Percentiles rank a stretch among this genome's conserved stretches.
phyloP scores from a whole-genome alignment of 208 protist species.

The Leishmania major region DNA sequence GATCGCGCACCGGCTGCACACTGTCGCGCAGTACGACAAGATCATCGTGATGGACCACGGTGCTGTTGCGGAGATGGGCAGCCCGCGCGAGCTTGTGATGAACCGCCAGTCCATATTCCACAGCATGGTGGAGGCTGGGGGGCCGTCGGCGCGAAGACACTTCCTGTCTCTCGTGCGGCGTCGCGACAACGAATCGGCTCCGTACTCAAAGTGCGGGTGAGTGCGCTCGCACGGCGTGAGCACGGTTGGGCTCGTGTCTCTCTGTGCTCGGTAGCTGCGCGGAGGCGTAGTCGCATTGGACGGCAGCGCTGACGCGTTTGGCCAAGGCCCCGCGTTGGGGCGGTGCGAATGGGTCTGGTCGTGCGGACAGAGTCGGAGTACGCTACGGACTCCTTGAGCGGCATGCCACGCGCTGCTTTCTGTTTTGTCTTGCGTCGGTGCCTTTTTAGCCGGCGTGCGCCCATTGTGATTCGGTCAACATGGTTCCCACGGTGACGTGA shows the following conservation, averaged over 20 bases:
- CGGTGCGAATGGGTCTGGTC: neutral
- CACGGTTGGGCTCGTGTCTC: neutral
- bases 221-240: neutral
- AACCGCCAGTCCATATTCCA: constrained; percentile 33
- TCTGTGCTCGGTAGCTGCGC: neutral
- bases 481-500: neutral
- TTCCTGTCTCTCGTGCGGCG: neutral
- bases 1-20: constrained; percentile 83
- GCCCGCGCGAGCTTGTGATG: constrained; percentile 49
- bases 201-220: neutral
- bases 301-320: neutral
- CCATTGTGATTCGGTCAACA: neutral
- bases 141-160: neutral
- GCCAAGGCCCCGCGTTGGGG: neutral
- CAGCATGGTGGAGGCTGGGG: constrained; percentile 10
- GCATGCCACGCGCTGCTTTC: too few relatives aligned
- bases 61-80: constrained; percentile 55
- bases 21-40: constrained; percentile 73
- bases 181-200: neutral
- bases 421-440: neutral
- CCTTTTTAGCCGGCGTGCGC: neutral
- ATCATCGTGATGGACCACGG: constrained; percentile 83
- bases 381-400: neutral
- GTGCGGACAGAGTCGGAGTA: too few relatives aligned
- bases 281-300: neutral